These are phyloP conservation scores for Candida insectorum DNA, from an alignment of 805 yeast species.

Conservation along the genomic window DNA sequence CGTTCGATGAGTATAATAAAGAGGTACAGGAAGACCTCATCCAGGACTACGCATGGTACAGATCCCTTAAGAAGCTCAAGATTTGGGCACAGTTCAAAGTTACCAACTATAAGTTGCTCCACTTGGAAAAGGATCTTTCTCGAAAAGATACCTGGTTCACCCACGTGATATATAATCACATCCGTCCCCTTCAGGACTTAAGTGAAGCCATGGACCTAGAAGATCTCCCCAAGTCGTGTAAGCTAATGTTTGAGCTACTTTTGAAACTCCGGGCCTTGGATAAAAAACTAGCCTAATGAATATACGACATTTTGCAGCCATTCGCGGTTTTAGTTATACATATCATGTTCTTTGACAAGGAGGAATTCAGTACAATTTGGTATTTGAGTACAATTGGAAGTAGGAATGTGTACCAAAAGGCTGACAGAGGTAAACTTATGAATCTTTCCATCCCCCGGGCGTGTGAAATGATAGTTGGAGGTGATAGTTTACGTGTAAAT, in stretches of 20 bases:
- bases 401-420: slow-evolving; percentile 1
- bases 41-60: slow-evolving; percentile 79
- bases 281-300: slow-evolving; percentile 14
- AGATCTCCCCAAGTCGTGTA: not conserved
- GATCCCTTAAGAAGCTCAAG: slow-evolving; percentile 53
- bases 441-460: slow-evolving; percentile 35
- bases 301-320: not conserved
- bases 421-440: slow-evolving; percentile 4
- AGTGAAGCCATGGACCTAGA: slow-evolving; percentile 2
- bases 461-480: slow-evolving; percentile 22
- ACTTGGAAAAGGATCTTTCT: slow-evolving; percentile 29
- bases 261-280: slow-evolving; percentile 18
- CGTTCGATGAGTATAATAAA: slow-evolving; percentile 47
- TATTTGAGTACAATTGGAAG: slow-evolving; percentile 8
- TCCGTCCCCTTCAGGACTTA: slow-evolving; percentile 1
- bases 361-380: slow-evolving; percentile 10
- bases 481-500: slow-evolving; percentile 24
- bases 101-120: slow-evolving; percentile 50
- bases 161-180: slow-evolving; percentile 3
- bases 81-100: slow-evolving; percentile 56
- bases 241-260: slow-evolving; percentile 17
- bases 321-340: slow-evolving; percentile 1
- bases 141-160: slow-evolving; percentile 5
- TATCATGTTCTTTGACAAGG: slow-evolving; percentile 2
- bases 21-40: slow-evolving; percentile 49